A percentile compares a stretch with the other conserved stretches of the same genome.
Evolutionary conservation across 306 rosid species (phyloP).

Genomic region (Cucumis melo): DNA sequence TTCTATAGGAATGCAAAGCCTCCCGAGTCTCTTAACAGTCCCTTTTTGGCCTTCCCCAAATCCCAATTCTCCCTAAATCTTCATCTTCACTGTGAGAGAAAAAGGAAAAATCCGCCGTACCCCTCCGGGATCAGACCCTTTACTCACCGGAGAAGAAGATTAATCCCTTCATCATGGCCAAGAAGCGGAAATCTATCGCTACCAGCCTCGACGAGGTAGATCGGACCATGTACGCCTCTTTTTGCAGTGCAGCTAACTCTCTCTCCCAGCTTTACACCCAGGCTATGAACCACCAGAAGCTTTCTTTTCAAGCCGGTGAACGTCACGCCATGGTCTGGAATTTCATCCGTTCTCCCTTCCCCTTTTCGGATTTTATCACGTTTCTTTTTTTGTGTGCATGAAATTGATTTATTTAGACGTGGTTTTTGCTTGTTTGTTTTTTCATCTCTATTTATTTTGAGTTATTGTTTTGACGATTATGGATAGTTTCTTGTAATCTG

Average conservation of each 20-base stretch:
- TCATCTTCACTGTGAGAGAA: background rate
- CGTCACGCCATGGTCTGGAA: slow-evolving; percentile 56
- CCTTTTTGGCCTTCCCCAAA: background rate
- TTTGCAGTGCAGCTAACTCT: slow-evolving; percentile 92
- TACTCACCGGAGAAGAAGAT: background rate
- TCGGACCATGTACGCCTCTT: slow-evolving; percentile 83
- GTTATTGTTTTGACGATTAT: background rate
- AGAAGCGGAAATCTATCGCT: slow-evolving; percentile 54
- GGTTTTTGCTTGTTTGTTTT: background rate
- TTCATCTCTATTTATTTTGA: background rate
- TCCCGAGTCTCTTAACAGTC: background rate
- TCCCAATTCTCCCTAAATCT: background rate
- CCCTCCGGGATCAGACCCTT: background rate
- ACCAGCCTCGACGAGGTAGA: slow-evolving; percentile 92
- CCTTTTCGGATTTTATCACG: background rate
- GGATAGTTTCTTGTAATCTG: background rate
- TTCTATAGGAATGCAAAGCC: background rate
- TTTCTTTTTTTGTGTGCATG: background rate
- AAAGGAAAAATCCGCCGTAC: background rate
- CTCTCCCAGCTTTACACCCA: slow-evolving; percentile 89
- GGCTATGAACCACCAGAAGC: slow-evolving; percentile 75
- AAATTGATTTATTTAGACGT: background rate
- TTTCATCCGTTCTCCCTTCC: slow-evolving; percentile 8
- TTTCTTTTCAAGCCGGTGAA: slow-evolving; percentile 95
- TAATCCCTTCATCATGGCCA: slow-evolving; percentile 19